Conservation (phyloP, 2,329 filamentous ascomycete genomes). For the Neopestalotiopsis sp. region DNA sequence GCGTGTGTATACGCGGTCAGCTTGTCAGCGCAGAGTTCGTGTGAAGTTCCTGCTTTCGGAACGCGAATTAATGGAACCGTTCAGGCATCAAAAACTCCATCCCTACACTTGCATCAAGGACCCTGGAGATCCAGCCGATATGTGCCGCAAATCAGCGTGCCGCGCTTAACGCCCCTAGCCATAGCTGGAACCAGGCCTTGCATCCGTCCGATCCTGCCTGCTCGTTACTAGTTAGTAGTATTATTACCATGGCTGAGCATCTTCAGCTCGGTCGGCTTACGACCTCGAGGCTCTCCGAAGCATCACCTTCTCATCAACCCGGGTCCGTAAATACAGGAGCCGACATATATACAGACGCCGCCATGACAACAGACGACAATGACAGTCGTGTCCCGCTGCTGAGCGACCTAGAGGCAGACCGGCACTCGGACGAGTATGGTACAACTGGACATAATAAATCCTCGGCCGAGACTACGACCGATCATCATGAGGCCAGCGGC, state of each 20-base stretch:
- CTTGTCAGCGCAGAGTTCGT: neutral
- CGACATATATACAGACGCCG: neutral
- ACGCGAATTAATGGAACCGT: slow-evolving; percentile 8
- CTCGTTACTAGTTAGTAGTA: neutral
- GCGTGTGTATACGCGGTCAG: neutral
- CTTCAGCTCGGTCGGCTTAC: slow-evolving; percentile 7
- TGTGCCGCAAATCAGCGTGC: slow-evolving; percentile 13
- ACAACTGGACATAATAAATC: slow-evolving; percentile 30
- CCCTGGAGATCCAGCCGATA: slow-evolving; percentile 11
- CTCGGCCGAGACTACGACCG: slow-evolving; percentile 20
- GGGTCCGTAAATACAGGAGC: neutral
- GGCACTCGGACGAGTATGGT: slow-evolving; percentile 27
- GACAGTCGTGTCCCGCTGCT: slow-evolving; percentile 17
- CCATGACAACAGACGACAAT: slow-evolving; percentile 1
- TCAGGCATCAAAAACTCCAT: slow-evolving; percentile 13
- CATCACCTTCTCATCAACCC: neutral
- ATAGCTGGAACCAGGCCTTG: neutral
- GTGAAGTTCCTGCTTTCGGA: neutral
- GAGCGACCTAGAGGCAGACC: neutral
- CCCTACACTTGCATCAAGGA: neutral
- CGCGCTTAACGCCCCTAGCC: slow-evolving; percentile 12
- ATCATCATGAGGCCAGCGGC: slow-evolving; percentile 16
- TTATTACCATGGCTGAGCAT: slow-evolving; percentile 13
- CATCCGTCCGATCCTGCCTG: neutral
- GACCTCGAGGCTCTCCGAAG: neutral